Evolutionary conservation across 352 stramenopile genomes (phyloP).

Genomic region (Phytophthora niederhauseri): DNA sequence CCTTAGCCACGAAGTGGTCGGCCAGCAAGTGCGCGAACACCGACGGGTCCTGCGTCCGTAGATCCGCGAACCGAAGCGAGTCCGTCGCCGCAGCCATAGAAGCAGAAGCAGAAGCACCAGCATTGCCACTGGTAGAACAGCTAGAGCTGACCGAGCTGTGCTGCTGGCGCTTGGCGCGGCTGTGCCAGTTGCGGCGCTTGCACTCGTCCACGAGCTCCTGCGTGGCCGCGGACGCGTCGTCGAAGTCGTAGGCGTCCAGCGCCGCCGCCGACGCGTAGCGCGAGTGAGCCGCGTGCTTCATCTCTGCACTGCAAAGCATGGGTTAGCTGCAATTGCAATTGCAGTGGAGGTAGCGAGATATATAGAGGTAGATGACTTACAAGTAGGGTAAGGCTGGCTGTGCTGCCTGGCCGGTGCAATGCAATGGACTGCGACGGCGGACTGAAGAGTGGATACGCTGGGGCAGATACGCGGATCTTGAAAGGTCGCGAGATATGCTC

Average conservation of each 20-base stretch:
- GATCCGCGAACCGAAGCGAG: conserved; percentile 18
- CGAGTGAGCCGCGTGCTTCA: conserved; percentile 10
- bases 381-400: background rate
- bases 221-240: conserved; percentile 10
- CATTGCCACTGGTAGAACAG: background rate
- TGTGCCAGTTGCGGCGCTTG: conserved; percentile 8
- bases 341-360: background rate
- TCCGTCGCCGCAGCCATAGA: conserved; percentile 3
- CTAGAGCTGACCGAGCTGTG: background rate
- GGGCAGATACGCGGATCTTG: conserved; percentile 3
- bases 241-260: conserved; percentile 22
- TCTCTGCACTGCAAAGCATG: background rate
- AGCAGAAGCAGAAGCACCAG: background rate
- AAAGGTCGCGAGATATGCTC: conserved; percentile 19
- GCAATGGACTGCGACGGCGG: background rate
- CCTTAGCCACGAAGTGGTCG: conserved; percentile 35
- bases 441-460: conserved; percentile 9
- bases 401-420: background rate
- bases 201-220: conserved; percentile 20
- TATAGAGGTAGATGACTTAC: background rate
- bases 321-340: background rate
- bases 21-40: conserved; percentile 34
- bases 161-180: conserved; percentile 16
- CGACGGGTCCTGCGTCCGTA: conserved; percentile 25
- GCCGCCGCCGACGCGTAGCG: background rate